Evolutionary conservation across 202 grass and related monocot species (phyloP), one percentile per base, ranked within the genome.

Genomic region (Zizania palustris): DNA sequence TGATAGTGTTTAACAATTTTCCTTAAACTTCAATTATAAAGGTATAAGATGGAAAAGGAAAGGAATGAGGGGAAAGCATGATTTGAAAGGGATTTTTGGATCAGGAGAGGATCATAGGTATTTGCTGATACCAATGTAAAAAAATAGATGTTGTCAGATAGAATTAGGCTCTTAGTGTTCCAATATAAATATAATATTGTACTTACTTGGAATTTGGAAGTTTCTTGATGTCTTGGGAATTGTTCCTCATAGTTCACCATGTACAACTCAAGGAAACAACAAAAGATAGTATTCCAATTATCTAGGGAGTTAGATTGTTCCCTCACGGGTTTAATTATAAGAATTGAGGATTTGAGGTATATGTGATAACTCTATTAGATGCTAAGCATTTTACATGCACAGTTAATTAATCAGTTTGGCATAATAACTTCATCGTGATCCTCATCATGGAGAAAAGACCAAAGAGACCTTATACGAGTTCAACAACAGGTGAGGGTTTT

Each of bases 61-160:
- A 66, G 15, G 42, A 67, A 82, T 53, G 49, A 78, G 53, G 43
- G 48, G 60, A 53, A 68, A 74, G 9, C 62, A 8, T 91, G 59
- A 75, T 80, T 69, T 62, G 57, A 80, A 85, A 81, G 68, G 49
- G 45, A 87, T 89, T 87, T 91, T 89, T 86, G 89, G 92, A 95
- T 95, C 88, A 85, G 72, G 86, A 83, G 88, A 89, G 83, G 69
- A 86, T 89, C 77, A 77, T 85, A 87, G 75, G 77, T 89, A 95
- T 77, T 50, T 83, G 82, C 67, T 63, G 77, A 85, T 83, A 87
- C 75, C 76, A 61, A 91, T 81, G 81, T 79, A 83, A 88, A 76
- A 28, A 93, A 89, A 82, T 73, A 39, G 73, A 50, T 82, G 76
- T 48, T 88, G 79, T 82, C 74, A 91, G 81, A 91, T 60, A 43